Evolutionary conservation across 495 filamentous ascomycete genomes (phyloP), one percentile per base, ranked within the genome.

Genomic region (Neurospora sp.): DNA sequence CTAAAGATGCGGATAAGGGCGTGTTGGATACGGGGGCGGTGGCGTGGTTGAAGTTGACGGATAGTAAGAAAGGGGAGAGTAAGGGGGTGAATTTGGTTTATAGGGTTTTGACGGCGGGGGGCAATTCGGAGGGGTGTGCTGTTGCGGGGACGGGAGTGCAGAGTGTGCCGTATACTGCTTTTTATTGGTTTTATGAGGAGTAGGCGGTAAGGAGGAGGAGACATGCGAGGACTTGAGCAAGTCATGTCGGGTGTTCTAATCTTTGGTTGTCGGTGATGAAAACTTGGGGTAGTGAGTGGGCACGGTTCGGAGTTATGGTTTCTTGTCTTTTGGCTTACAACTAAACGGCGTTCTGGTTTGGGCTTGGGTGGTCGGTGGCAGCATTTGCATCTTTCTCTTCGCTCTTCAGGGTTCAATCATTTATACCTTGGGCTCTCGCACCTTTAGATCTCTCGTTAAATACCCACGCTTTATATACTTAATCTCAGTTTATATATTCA

Each of bases 61-160:
- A 86, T 48, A 78, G 70, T 44, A 70, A 45, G 8, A 86, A 84
- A 42, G 79, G 80, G 31, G 80, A 82, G 1, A 86, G 86, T 73
- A 71, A 79, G 53, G 89, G 84, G 48, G 45, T 87, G 10, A 79
- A 82, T 74, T 78, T 85, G 44, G 89, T 92, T 4, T 93, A 92
- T 77, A 86, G 92, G 41, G 87, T 94, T 22, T 78, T 87, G 70
- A 93, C 91, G 1, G 88, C 88, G 14, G 89, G 89, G n/a, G 92
- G 91, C 22, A 77, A 75, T 39, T 70, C 87, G 8, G 84, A 85
- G 61, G 70, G 81, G n/a, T 89, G 85, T 14, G 86, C 84, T 71
- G 74, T 79, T 1, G 77, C 74, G 82, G 82, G 0, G 75, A 73
- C 10, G 77, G 80, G 22, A 14, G 77, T 85, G 39, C 78, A 84